Conservation (phyloP, 352 stramenopile genomes). For the Pythium biforme region DNA sequence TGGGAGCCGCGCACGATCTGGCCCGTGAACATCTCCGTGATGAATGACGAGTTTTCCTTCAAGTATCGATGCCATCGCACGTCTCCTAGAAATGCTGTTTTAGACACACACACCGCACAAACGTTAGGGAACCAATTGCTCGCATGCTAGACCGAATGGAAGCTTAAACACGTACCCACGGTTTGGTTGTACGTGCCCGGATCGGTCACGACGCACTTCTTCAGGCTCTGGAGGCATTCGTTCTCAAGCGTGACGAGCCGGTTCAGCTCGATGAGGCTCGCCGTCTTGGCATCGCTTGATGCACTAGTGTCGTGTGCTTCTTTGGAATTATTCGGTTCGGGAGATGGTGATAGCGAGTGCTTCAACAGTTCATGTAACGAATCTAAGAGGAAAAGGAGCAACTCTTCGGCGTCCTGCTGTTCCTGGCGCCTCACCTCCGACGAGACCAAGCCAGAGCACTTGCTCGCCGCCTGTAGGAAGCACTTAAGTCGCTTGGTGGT, state of each 20-base stretch:
- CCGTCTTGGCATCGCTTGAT: not conserved
- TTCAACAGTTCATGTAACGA: conserved; percentile 56
- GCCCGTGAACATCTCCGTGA: conserved; percentile 67
- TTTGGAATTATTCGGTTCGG: not conserved
- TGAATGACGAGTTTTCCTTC: conserved; percentile 56
- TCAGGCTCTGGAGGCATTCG: conserved; percentile 29
- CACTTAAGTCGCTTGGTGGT: conserved; percentile 23
- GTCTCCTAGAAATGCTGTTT: conserved; percentile 49
- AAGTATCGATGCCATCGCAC: conserved; percentile 61
- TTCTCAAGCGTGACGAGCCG: conserved; percentile 31
- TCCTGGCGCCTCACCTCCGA: conserved; percentile 41
- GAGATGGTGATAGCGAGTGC: conserved; percentile 6
- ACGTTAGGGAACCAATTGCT: not conserved
- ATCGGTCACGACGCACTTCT: conserved; percentile 31
- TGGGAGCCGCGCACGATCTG: conserved; percentile 80
- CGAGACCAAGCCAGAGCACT: conserved; percentile 51
- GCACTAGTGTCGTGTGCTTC: not conserved
- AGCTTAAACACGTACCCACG: conserved; percentile 43
- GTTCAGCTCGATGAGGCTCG: conserved; percentile 7
- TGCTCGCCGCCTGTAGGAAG: conserved; percentile 39
- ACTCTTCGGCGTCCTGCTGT: conserved; percentile 84
- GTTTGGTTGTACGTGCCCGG: conserved; percentile 57
- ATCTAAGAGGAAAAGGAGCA: conserved; percentile 71
- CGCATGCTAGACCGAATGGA: not conserved
- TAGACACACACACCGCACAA: not conserved